Evolutionary conservation across 2,329 filamentous ascomycete species (phyloP).

Genomic region (Fusarium sp.): DNA sequence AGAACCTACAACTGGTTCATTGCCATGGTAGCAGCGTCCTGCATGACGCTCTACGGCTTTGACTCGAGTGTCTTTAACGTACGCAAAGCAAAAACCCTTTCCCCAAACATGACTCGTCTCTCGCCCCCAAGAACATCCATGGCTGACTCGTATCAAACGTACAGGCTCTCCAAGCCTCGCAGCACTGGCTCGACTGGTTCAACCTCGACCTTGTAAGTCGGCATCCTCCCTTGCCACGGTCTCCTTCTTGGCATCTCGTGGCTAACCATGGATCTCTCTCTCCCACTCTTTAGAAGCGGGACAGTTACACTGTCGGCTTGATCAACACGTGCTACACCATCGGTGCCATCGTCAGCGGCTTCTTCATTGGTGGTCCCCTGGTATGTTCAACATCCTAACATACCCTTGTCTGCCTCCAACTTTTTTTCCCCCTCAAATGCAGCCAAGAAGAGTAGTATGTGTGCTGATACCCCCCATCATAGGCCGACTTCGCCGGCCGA

Average conservation of each 20-base stretch:
- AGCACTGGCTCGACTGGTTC: conserved; percentile 72
- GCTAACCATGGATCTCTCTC: background rate
- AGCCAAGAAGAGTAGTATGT: background rate
- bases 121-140: background rate
- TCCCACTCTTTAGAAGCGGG: conserved; percentile 44
- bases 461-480: conserved; percentile 31
- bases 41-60: conserved; percentile 78
- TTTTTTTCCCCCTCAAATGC: background rate
- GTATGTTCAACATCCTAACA: conserved; percentile 44
- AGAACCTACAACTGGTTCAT: conserved; percentile 59
- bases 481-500: conserved; percentile 66
- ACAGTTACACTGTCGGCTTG: conserved; percentile 56
- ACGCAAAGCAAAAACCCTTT: background rate
- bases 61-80: conserved; percentile 77
- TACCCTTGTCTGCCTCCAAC: background rate
- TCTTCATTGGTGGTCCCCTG: conserved; percentile 71
- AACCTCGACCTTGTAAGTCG: conserved; percentile 53
- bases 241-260: background rate
- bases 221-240: background rate
- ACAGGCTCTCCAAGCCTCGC: conserved; percentile 66
- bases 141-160: conserved; percentile 12
- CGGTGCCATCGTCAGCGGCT: conserved; percentile 72
- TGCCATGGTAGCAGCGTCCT: conserved; percentile 72
- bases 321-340: conserved; percentile 76
- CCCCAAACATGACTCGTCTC: background rate